phyloP scores from a whole-genome alignment of 2,329 filamentous ascomycete species.

The Alternaria sp. region DNA sequence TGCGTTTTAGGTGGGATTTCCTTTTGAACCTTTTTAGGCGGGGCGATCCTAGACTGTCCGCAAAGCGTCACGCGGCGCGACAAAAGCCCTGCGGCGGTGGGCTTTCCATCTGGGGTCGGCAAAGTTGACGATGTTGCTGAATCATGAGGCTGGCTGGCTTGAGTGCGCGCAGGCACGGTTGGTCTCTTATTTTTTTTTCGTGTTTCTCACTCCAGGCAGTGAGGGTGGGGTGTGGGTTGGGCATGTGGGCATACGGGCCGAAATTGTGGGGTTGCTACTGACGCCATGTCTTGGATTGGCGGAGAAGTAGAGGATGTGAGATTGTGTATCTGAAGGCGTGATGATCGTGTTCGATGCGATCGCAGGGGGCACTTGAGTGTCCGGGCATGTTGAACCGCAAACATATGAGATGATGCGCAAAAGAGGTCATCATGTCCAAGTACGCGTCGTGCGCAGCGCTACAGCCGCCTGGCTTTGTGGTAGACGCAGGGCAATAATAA shows the following conservation, averaged over 20 bases:
- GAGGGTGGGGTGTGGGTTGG: constrained; percentile 5
- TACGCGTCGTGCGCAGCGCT: constrained; percentile 13
- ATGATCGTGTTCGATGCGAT: constrained; percentile 2
- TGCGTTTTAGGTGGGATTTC: constrained; percentile 3
- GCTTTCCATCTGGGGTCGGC: constrained; percentile 12
- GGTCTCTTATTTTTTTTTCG: not conserved
- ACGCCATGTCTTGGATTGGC: not conserved
- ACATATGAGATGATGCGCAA: constrained; percentile 6
- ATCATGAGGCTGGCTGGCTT: constrained; percentile 5
- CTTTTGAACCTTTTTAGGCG: constrained; percentile 6
- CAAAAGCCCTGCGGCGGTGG: constrained; percentile 2
- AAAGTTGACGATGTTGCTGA: constrained; percentile 10
- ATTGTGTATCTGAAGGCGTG: not conserved
- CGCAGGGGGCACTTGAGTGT: constrained; percentile 5
- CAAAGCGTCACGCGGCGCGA: constrained; percentile 15
- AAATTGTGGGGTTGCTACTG: constrained; percentile 9
- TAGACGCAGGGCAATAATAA: constrained; percentile 17
- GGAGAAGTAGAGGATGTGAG: constrained; percentile 4
- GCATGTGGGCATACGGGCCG: constrained; percentile 16
- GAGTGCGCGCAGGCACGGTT: constrained; percentile 5
- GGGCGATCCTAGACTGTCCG: constrained; percentile 13
- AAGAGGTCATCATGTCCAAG: constrained; percentile 3
- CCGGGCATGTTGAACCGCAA: not conserved
- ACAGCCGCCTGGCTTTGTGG: constrained; percentile 10
- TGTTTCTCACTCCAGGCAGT: constrained; percentile 6